A percentile compares a stretch with the other conserved stretches of the same genome.
These are phyloP conservation scores for Lasiodiplodia citricola DNA, from an alignment of 2,329 filamentous ascomycete genomes.

Conservation along the genomic window DNA sequence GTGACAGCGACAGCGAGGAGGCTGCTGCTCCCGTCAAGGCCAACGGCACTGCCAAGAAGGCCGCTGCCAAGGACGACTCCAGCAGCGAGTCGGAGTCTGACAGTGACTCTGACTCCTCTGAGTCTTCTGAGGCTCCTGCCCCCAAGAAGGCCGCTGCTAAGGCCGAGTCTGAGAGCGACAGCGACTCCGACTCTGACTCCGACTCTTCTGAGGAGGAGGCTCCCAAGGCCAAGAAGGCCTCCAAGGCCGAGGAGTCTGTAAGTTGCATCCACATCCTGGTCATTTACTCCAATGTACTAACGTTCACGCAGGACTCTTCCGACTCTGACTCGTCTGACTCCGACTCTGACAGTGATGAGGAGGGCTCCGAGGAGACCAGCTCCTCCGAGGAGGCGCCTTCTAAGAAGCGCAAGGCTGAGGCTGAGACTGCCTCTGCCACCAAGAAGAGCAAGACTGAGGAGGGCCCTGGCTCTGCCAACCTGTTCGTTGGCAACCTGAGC, in stretches of 20 bases:
- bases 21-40: slow-evolving; percentile 36
- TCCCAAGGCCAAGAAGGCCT: slow-evolving; percentile 24
- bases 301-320: not conserved
- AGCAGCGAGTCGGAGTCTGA: slow-evolving; percentile 45
- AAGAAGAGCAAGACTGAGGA: slow-evolving; percentile 73
- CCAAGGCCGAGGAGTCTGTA: not conserved
- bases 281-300: not conserved
- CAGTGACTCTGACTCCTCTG: slow-evolving; percentile 45
- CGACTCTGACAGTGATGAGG: slow-evolving; percentile 27
- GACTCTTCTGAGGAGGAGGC: slow-evolving; percentile 29
- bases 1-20: slow-evolving; percentile 33
- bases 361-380: slow-evolving; percentile 39
- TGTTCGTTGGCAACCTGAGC: slow-evolving; percentile 89
- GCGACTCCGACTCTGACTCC: slow-evolving; percentile 31
- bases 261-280: not conserved
- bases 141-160: slow-evolving; percentile 28
- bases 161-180: slow-evolving; percentile 22
- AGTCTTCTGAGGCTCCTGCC: slow-evolving; percentile 29
- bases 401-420: slow-evolving; percentile 73
- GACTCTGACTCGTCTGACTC: slow-evolving; percentile 2
- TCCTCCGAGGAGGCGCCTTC: slow-evolving; percentile 48
- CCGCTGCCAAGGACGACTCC: slow-evolving; percentile 36
- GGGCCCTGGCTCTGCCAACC: slow-evolving; percentile 63
- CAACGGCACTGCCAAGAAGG: slow-evolving; percentile 41
- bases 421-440: slow-evolving; percentile 54